Evolutionary conservation across 495 filamentous ascomycete genomes (phyloP).

Genomic region (Hyaloscypha finlandica): DNA sequence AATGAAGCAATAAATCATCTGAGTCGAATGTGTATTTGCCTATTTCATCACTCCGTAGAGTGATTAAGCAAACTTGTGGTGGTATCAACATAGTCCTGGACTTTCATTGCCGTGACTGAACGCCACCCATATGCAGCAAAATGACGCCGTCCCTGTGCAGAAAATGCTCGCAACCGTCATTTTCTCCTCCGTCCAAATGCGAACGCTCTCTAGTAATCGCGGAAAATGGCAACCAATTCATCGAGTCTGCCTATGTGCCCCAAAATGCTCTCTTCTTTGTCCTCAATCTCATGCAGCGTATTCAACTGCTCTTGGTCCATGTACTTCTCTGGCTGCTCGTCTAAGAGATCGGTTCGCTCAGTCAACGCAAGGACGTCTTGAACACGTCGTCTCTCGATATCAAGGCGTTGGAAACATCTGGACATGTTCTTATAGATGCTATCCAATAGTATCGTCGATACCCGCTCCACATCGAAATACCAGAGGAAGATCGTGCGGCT

Average conservation of each 20-base stretch:
- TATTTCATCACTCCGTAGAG: background rate
- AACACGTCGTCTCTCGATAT: conserved; percentile 67
- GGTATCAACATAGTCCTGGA: background rate
- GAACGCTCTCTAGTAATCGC: conserved; percentile 58
- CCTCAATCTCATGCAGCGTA: conserved; percentile 65
- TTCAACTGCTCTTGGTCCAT: conserved; percentile 68
- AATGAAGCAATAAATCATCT: background rate
- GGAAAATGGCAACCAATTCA: conserved; percentile 77
- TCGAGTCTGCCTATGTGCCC: conserved; percentile 78
- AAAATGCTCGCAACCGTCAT: conserved; percentile 19
- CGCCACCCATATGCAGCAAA: conserved; percentile 27
- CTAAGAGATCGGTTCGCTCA: conserved; percentile 79
- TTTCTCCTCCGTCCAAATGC: background rate
- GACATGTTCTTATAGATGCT: conserved; percentile 87
- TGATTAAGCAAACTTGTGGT: background rate
- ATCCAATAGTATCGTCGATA: conserved; percentile 64
- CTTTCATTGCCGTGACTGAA: conserved; percentile 11
- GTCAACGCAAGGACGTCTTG: conserved; percentile 72
- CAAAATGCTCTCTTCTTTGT: conserved; percentile 72
- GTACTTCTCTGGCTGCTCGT: conserved; percentile 69
- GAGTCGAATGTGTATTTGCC: background rate
- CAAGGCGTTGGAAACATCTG: conserved; percentile 74
- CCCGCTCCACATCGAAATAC: conserved; percentile 79
- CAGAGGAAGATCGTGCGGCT: conserved; percentile 84
- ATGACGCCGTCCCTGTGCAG: conserved; percentile 27